phyloP scores from a whole-genome alignment of 1,284 basidiomycete species.

The Neolentinus lepideus region DNA sequence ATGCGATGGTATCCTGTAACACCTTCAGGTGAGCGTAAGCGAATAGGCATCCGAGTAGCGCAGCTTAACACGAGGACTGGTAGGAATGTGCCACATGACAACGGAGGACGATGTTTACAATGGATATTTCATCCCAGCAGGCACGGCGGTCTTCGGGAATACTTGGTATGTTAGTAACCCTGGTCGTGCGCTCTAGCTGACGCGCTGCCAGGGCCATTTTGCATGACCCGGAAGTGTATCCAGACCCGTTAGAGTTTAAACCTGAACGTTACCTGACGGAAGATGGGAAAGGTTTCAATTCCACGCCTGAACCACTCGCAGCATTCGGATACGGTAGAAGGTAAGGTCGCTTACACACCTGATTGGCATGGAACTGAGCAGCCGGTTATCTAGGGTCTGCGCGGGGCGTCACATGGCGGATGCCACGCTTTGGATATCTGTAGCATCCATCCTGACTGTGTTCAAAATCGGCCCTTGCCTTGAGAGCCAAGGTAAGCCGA shows the following conservation, averaged over 20 bases:
- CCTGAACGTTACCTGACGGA: constrained; percentile 14
- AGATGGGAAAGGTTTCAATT: background rate
- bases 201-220: constrained; percentile 11
- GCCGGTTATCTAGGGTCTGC: background rate
- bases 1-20: constrained; percentile 12
- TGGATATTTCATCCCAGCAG: constrained; percentile 9
- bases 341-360: background rate
- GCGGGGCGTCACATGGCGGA: constrained; percentile 1
- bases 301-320: background rate
- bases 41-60: constrained; percentile 4
- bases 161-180: background rate
- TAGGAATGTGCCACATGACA: constrained; percentile 12
- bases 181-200: background rate
- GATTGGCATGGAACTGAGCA: background rate
- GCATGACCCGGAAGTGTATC: constrained; percentile 12
- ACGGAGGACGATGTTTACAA: constrained; percentile 12
- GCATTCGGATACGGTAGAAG: constrained; percentile 2
- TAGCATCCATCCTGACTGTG: background rate
- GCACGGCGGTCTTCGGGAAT: background rate
- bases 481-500: background rate
- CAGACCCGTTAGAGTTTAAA: constrained; percentile 13
- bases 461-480: background rate
- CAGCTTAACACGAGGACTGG: constrained; percentile 5
- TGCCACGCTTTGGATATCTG: background rate
- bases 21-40: constrained; percentile 4